Conservation (phyloP, 1,284 basidiomycete genomes). For the Lignosus rhinocerotis region DNA sequence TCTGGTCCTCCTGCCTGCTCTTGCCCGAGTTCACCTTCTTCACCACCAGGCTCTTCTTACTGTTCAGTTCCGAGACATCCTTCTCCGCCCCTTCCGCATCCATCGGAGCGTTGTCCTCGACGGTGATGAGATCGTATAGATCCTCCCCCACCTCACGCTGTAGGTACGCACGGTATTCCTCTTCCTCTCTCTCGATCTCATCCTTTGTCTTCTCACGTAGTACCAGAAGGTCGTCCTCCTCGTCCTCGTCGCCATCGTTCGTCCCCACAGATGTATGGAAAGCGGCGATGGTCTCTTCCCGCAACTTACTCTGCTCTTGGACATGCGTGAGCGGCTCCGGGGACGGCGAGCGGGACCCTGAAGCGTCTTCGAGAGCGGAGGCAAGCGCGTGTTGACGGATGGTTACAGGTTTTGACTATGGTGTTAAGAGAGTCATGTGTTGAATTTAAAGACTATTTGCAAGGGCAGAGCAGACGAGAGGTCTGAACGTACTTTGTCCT, state of each 20-base stretch:
- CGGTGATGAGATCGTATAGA: constrained; percentile 56
- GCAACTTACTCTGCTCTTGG: constrained; percentile 77
- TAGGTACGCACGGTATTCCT: constrained; percentile 81
- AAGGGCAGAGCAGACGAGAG: constrained; percentile 1
- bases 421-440: neutral
- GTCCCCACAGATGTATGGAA: constrained; percentile 58
- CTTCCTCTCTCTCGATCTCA: constrained; percentile 72
- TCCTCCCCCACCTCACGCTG: constrained; percentile 83
- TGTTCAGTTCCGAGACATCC: constrained; percentile 26
- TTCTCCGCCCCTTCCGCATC: constrained; percentile 35
- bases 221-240: constrained; percentile 66
- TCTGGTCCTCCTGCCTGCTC: constrained; percentile 69
- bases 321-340: constrained; percentile 69
- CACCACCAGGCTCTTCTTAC: constrained; percentile 34
- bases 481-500: constrained; percentile 51
- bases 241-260: constrained; percentile 44
- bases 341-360: constrained; percentile 48
- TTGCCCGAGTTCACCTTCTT: constrained; percentile 38
- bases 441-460: constrained; percentile 7
- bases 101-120: constrained; percentile 36
- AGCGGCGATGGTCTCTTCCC: constrained; percentile 82
- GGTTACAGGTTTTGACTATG: constrained; percentile 60
- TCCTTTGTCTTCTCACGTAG: constrained; percentile 78
- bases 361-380: constrained; percentile 49
- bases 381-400: constrained; percentile 60